phyloP scores from a whole-genome alignment of 495 filamentous ascomycete genomes.

The Tuber indicum region DNA sequence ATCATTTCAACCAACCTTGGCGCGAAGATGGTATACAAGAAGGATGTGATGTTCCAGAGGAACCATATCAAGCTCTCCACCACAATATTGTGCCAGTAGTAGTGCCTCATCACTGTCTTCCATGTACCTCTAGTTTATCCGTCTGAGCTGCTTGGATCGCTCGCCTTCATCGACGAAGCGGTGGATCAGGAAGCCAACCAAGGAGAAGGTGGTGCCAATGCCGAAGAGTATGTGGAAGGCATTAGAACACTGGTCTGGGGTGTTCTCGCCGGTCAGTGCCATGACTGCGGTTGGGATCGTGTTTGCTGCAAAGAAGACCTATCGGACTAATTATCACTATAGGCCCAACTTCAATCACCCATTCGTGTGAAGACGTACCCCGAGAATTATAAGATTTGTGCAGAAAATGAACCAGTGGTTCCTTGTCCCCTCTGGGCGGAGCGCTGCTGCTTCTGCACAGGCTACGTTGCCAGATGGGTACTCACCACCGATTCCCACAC shows the following conservation, averaged over 20 bases:
- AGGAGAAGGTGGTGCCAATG: constrained; percentile 70
- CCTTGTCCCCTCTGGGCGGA: constrained; percentile 68
- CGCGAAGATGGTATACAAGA: constrained; percentile 41
- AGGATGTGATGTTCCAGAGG: constrained; percentile 62
- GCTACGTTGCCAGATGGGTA: constrained; percentile 86
- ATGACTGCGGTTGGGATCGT: constrained; percentile 52
- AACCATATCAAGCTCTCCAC: constrained; percentile 83
- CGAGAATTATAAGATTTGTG: constrained; percentile 75
- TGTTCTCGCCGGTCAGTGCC: constrained; percentile 61
- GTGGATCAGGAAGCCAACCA: constrained; percentile 67
- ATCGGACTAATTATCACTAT: not conserved
- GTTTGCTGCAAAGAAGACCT: constrained; percentile 45
- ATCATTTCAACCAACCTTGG: constrained; percentile 41
- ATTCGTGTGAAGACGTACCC: constrained; percentile 7
- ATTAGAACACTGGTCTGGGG: constrained; percentile 69
- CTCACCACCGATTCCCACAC: constrained; percentile 63
- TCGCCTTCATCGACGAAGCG: constrained; percentile 74
- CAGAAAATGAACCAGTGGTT: constrained; percentile 92
- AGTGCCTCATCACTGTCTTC: constrained; percentile 51
- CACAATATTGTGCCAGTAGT: constrained; percentile 58
- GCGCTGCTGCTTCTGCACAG: constrained; percentile 74
- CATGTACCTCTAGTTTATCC: constrained; percentile 51
- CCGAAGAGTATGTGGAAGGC: constrained; percentile 52
- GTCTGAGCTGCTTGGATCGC: constrained; percentile 60
- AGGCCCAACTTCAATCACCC: not conserved